Evolutionary conservation across 2,329 filamentous ascomycete species (phyloP), one percentile per base, ranked within the genome.

Genomic region (Trichoderma breve): DNA sequence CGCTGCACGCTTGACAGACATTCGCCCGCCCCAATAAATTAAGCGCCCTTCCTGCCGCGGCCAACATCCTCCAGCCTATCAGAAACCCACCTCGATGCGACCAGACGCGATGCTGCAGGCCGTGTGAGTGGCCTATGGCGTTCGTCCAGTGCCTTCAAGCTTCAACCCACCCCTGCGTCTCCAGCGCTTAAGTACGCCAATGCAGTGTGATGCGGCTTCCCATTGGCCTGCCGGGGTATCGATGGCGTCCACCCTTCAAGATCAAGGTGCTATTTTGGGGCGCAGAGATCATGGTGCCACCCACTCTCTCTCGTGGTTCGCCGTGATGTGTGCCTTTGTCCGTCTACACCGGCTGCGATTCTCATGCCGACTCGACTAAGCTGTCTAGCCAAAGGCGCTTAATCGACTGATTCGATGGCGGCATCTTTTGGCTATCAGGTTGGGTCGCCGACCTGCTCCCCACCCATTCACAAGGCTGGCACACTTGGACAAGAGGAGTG

Each of bases 391-490:
- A 61, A 62, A 66, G 71, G 71, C 71, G 71, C 71, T 72, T 72
- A 72, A 66, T 70, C 68, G 66, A 72, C 58, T 72, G 71, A 66
- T 58, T 70, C 53, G 53, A 70, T 55, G 67, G 58, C 65, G 60
- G 63, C 57, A 55, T 63, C 70, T 43, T 72, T 53, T 57, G 18
- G 64, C 57, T 24, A 30, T 39, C 39, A 28, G 24, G 70, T n/a
- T n/a, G 34, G 51, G 32, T 55, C 32, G 57, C 57, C 64, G 43
- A 36, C 57, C 57, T 55, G 43, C 28, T 67, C 64, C 43, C 43
- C 71, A 55, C 68, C 64, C 69, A 62, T 47, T 43, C 61, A 58
- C 32, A 64, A 63, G 64, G 64, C 64, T 61, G 24, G 58, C 36
- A 53, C 60, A 32, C 51, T 60, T 30, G 34, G 58, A 32, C 12